A percentile compares a stretch with the other conserved stretches of the same genome.
These are phyloP conservation scores for Claviceps sp. DNA, from an alignment of 2,329 filamentous ascomycete genomes.

Conservation along the genomic window DNA sequence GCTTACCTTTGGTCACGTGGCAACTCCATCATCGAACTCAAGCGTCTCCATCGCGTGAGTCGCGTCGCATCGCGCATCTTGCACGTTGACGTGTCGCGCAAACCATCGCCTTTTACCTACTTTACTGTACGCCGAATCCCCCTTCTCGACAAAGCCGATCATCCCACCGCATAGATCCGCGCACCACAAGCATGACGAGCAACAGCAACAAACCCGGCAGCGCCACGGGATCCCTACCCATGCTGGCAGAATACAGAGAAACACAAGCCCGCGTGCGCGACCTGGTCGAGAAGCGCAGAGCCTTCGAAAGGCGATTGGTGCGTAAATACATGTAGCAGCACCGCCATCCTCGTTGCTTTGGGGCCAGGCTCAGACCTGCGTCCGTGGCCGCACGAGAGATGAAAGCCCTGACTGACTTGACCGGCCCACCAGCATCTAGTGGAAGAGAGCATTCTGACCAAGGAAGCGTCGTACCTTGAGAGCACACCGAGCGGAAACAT, in stretches of 20 bases:
- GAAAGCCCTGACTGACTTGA: too few species aligned
- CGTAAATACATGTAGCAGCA: conserved; percentile 3
- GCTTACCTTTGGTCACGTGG: background rate
- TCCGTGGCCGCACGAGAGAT: background rate
- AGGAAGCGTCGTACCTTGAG: conserved; percentile 82
- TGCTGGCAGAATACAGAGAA: conserved; percentile 35
- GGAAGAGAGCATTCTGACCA: conserved; percentile 73
- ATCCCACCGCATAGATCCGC: background rate
- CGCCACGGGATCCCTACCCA: conserved; percentile 18
- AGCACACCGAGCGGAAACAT: conserved; percentile 86
- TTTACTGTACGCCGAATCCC: too few species aligned
- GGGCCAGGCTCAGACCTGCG: background rate
- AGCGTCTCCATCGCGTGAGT: too few species aligned
- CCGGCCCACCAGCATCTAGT: conserved; percentile 19
- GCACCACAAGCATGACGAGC: conserved; percentile 19
- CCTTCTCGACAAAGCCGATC: too few species aligned
- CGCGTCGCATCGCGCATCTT: too few species aligned
- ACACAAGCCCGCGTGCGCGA: conserved; percentile 35
- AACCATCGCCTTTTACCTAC: background rate
- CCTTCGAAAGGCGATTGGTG: conserved; percentile 25
- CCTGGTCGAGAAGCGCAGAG: conserved; percentile 29
- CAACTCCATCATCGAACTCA: background rate
- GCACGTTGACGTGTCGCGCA: too few species aligned
- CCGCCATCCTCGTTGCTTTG: too few species aligned
- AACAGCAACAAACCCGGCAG: conserved; percentile 18